phyloP scores from a whole-genome alignment of 2,329 filamentous ascomycete genomes.

The Malbranchea zuffiana region DNA sequence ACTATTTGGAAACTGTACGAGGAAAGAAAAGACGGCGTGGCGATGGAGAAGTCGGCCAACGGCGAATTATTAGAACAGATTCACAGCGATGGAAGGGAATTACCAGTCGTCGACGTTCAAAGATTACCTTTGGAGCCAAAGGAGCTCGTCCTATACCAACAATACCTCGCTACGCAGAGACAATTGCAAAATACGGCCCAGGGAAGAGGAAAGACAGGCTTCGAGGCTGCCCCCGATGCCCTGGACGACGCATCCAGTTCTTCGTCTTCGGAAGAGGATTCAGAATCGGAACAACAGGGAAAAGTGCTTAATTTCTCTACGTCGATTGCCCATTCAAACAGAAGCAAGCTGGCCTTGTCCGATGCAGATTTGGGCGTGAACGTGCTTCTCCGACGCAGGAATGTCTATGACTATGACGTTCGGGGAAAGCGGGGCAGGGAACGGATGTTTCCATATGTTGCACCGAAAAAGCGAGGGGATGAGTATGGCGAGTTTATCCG shows the following conservation, averaged over 20 bases:
- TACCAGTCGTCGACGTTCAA: constrained; percentile 52
- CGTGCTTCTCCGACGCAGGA: constrained; percentile 75
- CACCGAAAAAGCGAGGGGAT: constrained; percentile 67
- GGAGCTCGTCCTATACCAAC: constrained; percentile 74
- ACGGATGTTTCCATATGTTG: constrained; percentile 78
- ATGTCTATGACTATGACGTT: constrained; percentile 87
- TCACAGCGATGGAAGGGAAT: constrained; percentile 50
- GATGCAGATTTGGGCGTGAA: constrained; percentile 90
- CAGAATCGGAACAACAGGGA: constrained; percentile 80
- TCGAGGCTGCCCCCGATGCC: constrained; percentile 64
- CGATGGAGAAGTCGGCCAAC: constrained; percentile 44
- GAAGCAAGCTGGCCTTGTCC: constrained; percentile 74
- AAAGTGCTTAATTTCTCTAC: constrained; percentile 82
- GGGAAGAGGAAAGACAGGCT: constrained; percentile 52
- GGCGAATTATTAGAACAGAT: constrained; percentile 56
- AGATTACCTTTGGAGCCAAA: constrained; percentile 59
- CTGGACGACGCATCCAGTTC: constrained; percentile 72
- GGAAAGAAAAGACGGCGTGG: constrained; percentile 53
- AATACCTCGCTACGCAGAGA: constrained; percentile 79
- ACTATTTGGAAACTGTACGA: constrained; percentile 74
- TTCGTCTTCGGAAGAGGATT: constrained; percentile 79
- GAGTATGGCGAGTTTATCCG: constrained; percentile 92
- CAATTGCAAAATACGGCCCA: constrained; percentile 77
- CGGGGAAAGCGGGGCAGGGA: constrained; percentile 85
- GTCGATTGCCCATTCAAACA: constrained; percentile 68